Evolutionary conservation across 257 asterid genomes (phyloP).

Genomic region (Fraxinus americana): DNA sequence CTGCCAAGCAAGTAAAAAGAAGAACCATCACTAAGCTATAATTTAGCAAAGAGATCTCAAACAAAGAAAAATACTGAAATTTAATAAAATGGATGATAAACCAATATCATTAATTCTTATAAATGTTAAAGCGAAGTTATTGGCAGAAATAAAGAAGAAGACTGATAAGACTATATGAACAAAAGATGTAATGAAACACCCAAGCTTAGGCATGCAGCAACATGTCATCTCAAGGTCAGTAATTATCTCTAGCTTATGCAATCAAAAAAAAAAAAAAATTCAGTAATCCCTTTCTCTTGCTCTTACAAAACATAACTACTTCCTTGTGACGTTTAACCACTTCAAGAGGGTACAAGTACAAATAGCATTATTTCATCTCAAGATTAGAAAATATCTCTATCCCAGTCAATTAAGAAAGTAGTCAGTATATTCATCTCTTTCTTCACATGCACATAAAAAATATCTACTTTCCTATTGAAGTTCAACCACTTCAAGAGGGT

Average conservation of each 20-base stretch:
- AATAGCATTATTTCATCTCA: background rate
- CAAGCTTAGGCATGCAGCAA: background rate
- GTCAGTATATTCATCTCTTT: background rate
- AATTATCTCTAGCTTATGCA: background rate
- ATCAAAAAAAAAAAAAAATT: background rate
- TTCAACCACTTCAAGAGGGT: background rate
- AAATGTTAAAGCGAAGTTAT: background rate
- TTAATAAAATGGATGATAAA: background rate
- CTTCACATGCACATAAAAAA: background rate
- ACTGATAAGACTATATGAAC: background rate
- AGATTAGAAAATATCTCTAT: background rate
- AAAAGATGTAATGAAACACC: background rate
- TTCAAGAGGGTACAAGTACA: background rate
- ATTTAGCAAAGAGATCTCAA: constrained; percentile 17
- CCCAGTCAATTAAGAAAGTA: background rate
- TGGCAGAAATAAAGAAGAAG: background rate
- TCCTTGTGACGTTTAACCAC: background rate
- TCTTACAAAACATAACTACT: background rate
- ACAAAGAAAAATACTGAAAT: background rate
- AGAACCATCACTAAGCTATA: constrained; percentile 41
- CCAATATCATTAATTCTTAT: background rate
- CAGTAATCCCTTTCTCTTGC: background rate
- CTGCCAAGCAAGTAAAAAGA: constrained; percentile 72
- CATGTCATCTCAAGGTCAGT: background rate
- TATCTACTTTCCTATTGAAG: background rate